Base-by-base conservation (phyloP, 1,139 yeast genomes). In the Torulaspora globosa region DNA sequence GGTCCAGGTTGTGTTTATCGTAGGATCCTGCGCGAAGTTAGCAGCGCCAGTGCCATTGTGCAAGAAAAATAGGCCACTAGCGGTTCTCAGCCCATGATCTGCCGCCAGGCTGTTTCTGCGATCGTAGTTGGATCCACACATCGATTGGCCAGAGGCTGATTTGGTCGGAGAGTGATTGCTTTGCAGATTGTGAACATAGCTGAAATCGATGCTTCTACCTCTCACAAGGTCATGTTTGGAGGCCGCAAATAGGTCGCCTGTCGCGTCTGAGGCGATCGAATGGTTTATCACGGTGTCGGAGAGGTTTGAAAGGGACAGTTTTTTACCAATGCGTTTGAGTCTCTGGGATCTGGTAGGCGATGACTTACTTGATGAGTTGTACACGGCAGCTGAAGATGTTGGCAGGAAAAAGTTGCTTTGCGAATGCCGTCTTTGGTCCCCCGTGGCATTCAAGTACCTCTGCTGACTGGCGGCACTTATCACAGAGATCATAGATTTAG, bases 401-500 rank as follows among this genome's bases (percentile, higher is more conserved):
- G 52, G 43, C 11, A 49, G 40, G 24, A 38, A 44, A 32, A 47
- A 44, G 14, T 51, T 57, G 5, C 52, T 18, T 39, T 59, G 62
- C 12, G 52, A 48, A 41, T 43, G 43, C 9, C 43, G 38, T 27
- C 52, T 44, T 11, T 46, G 48, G 6, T 35, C 19, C 6, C 9
- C 29, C 6, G 12, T 8, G 57, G 53, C 10, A 49, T 50, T 41
- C 54, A 48, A 7, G 47, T 41, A 50, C 41, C 47, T 47, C 26
- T 54, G 56, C 12, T 51, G 51, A 11, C 48, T 46, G 9, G 53
- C 30, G 2, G 59, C 55, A 15, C 64, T 58, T n/a, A 57, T 48
- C 10, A 62, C 53, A 1, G 67, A 63, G 2, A 53, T 52, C 16
- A 62, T 47, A 6, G 67, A 63, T 49, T 63, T 63, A 3, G 66